These are phyloP conservation scores for Monosporascus sp. DNA, from an alignment of 2,329 filamentous ascomycete genomes.

Conservation along the genomic window DNA sequence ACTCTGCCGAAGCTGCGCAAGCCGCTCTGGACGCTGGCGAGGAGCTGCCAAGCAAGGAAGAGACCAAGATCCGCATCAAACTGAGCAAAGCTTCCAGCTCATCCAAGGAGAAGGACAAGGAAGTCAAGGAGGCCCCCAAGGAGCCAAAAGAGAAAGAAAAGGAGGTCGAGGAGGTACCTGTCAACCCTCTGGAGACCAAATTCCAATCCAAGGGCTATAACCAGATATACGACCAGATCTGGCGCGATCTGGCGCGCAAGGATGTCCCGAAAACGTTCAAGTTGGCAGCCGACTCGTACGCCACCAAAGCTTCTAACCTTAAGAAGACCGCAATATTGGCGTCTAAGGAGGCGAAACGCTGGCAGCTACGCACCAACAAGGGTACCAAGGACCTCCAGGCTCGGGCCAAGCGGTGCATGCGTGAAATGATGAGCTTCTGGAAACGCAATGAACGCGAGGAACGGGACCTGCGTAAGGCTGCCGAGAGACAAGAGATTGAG, in stretches of 20 bases:
- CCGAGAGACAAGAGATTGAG: conserved; percentile 92
- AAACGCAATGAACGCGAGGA: conserved; percentile 98
- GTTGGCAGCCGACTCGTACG: conserved; percentile 78
- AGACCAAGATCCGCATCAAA: conserved; percentile 60
- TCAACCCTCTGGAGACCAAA: conserved; percentile 50
- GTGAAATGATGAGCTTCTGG: conserved; percentile 99
- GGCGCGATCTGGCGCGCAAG: conserved; percentile 89
- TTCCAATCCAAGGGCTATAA: conserved; percentile 92
- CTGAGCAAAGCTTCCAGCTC: conserved; percentile 45
- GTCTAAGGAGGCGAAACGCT: conserved; percentile 93
- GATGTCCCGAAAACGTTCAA: conserved; percentile 91
- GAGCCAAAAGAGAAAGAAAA: conserved; percentile 38
- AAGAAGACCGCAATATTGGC: conserved; percentile 97
- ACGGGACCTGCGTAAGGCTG: conserved; percentile 86
- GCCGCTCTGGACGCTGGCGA: conserved; percentile 75
- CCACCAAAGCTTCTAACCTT: conserved; percentile 87
- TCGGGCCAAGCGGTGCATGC: conserved; percentile 94
- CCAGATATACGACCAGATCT: conserved; percentile 96
- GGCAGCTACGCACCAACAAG: conserved; percentile 98
- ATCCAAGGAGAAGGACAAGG: conserved; percentile 37
- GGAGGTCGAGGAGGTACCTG: conserved; percentile 26
- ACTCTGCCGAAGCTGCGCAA: conserved; percentile 81
- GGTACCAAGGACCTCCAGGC: conserved; percentile 97
- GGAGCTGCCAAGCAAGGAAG: conserved; percentile 57
- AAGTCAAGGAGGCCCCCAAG: conserved; percentile 35